phyloP scores from a whole-genome alignment of 108 stramenopile genomes.

The Cyclotella cryptica region DNA sequence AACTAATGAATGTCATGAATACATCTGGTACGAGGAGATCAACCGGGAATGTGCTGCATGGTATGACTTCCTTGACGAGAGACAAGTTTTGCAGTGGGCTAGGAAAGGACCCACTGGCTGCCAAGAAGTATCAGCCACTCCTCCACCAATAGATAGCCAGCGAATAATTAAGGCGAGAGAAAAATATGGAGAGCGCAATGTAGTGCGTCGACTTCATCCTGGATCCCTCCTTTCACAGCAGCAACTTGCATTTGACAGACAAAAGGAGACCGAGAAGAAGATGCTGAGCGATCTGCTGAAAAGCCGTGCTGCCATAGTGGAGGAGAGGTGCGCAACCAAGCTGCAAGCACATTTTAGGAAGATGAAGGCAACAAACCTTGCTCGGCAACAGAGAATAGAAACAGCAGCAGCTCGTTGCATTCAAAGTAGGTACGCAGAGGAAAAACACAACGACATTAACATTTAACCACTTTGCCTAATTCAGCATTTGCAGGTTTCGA shows the following conservation, averaged over 20 bases:
- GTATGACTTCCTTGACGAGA: constrained; percentile 37
- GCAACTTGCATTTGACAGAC: constrained; percentile 31
- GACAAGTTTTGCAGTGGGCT: constrained; percentile 34
- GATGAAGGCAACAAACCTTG: constrained; percentile 24
- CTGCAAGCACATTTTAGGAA: constrained; percentile 41
- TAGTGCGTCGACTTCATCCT: constrained; percentile 28
- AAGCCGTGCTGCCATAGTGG: constrained; percentile 15
- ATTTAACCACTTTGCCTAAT: not conserved
- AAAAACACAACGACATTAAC: not conserved
- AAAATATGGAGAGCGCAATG: constrained; percentile 23
- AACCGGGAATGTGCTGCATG: constrained; percentile 38
- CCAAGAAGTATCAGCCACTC: constrained; percentile 24
- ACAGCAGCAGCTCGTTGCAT: constrained; percentile 37
- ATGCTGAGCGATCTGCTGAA: constrained; percentile 22
- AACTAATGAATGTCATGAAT: constrained; percentile 13
- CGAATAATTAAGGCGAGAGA: constrained; percentile 48
- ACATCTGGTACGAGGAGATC: constrained; percentile 52
- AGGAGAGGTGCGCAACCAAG: constrained; percentile 33
- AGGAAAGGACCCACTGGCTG: constrained; percentile 15
- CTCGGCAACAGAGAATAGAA: constrained; percentile 14
- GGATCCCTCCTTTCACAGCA: constrained; percentile 22
- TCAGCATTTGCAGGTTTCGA: constrained; percentile 22
- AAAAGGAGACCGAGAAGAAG: constrained; percentile 23
- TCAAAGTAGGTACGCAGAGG: constrained; percentile 23
- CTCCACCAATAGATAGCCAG: constrained; percentile 42